phyloP scores from a whole-genome alignment of 2,329 filamentous ascomycete species.

The Ascochyta rabiei region DNA sequence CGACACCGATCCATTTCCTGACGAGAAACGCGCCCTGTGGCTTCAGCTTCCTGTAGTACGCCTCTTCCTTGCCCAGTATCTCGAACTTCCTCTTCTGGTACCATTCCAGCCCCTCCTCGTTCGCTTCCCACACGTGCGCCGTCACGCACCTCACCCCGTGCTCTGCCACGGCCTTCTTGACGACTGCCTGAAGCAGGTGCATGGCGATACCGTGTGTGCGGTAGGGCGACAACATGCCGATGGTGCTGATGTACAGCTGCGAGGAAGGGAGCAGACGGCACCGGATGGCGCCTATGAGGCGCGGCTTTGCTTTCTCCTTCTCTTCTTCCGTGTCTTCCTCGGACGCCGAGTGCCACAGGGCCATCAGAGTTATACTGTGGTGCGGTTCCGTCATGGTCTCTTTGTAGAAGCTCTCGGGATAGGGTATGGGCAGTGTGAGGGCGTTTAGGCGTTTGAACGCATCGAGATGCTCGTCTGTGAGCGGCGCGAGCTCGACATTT shows the following conservation, averaged over 20 bases:
- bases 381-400: constrained; percentile 63
- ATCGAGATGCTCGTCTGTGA: constrained; percentile 60
- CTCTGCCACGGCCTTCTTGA: constrained; percentile 55
- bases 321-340: neutral
- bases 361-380: constrained; percentile 63
- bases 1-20: constrained; percentile 49
- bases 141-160: constrained; percentile 61
- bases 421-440: constrained; percentile 65
- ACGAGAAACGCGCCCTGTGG: constrained; percentile 63
- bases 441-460: constrained; percentile 63
- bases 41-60: constrained; percentile 65
- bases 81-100: constrained; percentile 64
- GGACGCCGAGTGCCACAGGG: constrained; percentile 57
- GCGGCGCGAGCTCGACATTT: constrained; percentile 60
- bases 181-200: constrained; percentile 56
- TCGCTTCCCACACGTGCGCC: constrained; percentile 69
- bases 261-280: constrained; percentile 51
- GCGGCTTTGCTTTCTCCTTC: constrained; percentile 29
- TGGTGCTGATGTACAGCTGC: constrained; percentile 66
- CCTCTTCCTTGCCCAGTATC: constrained; percentile 57
- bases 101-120: constrained; percentile 65
- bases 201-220: constrained; percentile 63
- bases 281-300: constrained; percentile 55
- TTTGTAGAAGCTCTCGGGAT: constrained; percentile 65
- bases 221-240: constrained; percentile 65